These are phyloP conservation scores for Dillenia suffruticosa DNA, from an alignment of 164 flowering plant species.

Conservation along the genomic window DNA sequence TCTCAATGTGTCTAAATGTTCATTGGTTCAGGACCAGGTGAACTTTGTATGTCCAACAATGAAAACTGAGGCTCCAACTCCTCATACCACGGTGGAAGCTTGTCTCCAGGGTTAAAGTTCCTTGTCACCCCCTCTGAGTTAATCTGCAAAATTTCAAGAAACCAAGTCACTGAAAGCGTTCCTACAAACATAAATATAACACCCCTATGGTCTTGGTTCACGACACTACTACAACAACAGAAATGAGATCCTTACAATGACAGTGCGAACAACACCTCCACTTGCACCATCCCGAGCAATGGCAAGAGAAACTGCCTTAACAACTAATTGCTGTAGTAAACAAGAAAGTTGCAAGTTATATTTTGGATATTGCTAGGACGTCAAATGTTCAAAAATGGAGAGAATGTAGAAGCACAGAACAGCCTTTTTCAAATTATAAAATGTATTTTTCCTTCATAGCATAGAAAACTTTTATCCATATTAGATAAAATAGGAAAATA, in stretches of 20 bases:
- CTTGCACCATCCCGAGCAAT: slow-evolving; percentile 99
- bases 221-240: too few relatives aligned
- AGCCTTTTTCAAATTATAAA: too few relatives aligned
- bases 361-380: too few relatives aligned
- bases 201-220: too few relatives aligned
- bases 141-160: slow-evolving; percentile 44
- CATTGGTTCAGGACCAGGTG: slow-evolving; percentile 70
- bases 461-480: too few relatives aligned
- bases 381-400: too few relatives aligned
- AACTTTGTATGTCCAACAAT: slow-evolving; percentile 52
- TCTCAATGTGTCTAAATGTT: slow-evolving; percentile 11
- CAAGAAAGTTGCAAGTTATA: too few relatives aligned
- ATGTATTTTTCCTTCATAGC: too few relatives aligned
- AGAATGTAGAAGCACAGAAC: too few relatives aligned
- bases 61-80: slow-evolving; percentile 81
- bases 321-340: slow-evolving; percentile 71
- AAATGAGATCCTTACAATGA: slow-evolving; percentile 58
- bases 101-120: slow-evolving; percentile 79
- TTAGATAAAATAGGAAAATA: too few relatives aligned
- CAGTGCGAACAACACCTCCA: slow-evolving; percentile 98
- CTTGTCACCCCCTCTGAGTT: slow-evolving; percentile 79
- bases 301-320: slow-evolving; percentile 98
- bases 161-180: neutral
- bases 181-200: too few relatives aligned
- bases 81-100: slow-evolving; percentile 90